Conservation (phyloP, 495 filamentous ascomycete genomes). For the Penicillium coprophilum region DNA sequence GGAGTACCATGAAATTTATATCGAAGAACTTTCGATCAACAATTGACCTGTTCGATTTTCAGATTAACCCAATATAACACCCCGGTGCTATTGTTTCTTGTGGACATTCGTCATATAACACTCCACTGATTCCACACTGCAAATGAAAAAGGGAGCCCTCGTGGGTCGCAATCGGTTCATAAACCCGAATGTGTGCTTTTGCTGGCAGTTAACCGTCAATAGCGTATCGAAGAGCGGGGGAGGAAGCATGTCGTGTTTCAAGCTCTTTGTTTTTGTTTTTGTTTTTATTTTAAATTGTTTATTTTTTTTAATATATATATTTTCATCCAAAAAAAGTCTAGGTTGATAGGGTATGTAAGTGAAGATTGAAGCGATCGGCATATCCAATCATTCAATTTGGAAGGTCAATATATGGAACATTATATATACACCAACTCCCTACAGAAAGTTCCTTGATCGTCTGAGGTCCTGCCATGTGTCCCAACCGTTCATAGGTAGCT, state of each 20-base stretch:
- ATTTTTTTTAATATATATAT: not conserved
- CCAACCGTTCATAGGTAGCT: not conserved
- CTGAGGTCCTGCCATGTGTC: not conserved
- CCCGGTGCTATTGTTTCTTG: not conserved
- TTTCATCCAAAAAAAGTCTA: not conserved
- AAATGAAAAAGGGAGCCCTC: constrained; percentile 14
- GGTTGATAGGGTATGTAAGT: constrained; percentile 13
- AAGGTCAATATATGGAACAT: constrained; percentile 15
- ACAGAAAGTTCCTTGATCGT: not conserved
- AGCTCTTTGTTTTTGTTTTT: not conserved
- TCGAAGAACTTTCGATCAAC: not conserved
- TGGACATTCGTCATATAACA: constrained; percentile 7
- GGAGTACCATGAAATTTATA: not conserved
- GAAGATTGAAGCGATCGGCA: constrained; percentile 17
- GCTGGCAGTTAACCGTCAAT: constrained; percentile 8
- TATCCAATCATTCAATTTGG: constrained; percentile 13
- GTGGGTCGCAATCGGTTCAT: constrained; percentile 18
- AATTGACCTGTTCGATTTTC: constrained; percentile 4
- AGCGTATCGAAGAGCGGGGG: constrained; percentile 9
- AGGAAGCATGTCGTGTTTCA: constrained; percentile 11
- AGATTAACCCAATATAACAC: not conserved
- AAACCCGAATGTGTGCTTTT: constrained; percentile 15
- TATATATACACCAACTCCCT: not conserved
- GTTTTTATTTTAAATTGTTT: not conserved
- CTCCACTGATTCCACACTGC: constrained; percentile 3